Conservation (phyloP, 2,329 filamentous ascomycete species). For the Biscogniauxia mediterranea region DNA sequence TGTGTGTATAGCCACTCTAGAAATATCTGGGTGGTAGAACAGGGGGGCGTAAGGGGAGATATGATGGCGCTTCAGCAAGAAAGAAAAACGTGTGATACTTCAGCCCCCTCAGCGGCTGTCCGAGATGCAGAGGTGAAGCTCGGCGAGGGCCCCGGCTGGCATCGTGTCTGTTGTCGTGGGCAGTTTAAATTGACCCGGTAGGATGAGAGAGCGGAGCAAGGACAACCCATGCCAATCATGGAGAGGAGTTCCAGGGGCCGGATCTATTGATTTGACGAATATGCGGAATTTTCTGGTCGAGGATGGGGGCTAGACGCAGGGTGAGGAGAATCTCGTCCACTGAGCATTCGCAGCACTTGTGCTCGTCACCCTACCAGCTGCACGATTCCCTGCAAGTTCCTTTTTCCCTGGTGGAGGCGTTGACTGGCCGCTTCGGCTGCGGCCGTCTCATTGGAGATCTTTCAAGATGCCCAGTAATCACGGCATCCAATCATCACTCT, state of each 20-base stretch:
- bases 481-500: conserved; percentile 3
- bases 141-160: conserved; percentile 7
- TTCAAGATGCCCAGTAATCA: conserved; percentile 1
- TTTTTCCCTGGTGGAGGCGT: conserved; percentile 3
- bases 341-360: conserved; percentile 21
- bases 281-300: conserved; percentile 15
- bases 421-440: conserved; percentile 12
- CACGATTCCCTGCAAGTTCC: conserved; percentile 17
- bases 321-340: conserved; percentile 13
- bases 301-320: conserved; percentile 17
- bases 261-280: conserved; percentile 14
- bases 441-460: conserved; percentile 24
- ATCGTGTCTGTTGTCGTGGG: no score
- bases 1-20: no score
- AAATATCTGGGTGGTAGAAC: conserved; percentile 2
- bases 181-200: no score
- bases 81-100: neutral
- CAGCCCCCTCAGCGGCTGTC: no score
- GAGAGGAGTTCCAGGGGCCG: conserved; percentile 3
- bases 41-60: conserved; percentile 17
- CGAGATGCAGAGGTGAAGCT: conserved; percentile 6
- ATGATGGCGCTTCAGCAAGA: conserved; percentile 13
- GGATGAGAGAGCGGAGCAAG: no score
- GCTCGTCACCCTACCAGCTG: conserved; percentile 15
- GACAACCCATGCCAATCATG: neutral